phyloP scores from a whole-genome alignment of 176 grass and related monocot species.

The Juncus effusus region DNA sequence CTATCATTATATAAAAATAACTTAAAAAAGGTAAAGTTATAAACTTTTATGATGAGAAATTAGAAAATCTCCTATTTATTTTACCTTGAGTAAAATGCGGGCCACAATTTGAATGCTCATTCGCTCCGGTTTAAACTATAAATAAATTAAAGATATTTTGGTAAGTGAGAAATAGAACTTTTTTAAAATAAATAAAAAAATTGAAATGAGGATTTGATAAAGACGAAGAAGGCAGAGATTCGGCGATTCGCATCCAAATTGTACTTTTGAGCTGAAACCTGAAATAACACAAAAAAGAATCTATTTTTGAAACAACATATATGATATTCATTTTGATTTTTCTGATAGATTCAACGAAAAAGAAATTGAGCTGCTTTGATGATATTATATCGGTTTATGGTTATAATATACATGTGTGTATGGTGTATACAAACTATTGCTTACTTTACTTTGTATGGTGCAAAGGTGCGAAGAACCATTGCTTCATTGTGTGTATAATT shows the following conservation, averaged over 20 bases:
- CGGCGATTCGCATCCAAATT: constrained; percentile 60
- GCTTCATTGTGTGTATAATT: too few relatives aligned
- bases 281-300: not conserved
- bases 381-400: too few relatives aligned
- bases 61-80: not conserved
- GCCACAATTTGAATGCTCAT: constrained; percentile 68
- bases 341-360: too few relatives aligned
- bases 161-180: not conserved
- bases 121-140: constrained; percentile 90
- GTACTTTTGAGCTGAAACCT: constrained; percentile 94
- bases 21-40: constrained; percentile 3
- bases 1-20: constrained; percentile 45
- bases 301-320: too few relatives aligned
- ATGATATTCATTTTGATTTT: too few relatives aligned
- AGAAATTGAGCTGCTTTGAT: too few relatives aligned
- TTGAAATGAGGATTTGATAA: constrained; percentile 40
- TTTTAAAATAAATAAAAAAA: not conserved
- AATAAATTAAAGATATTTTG: constrained; percentile 5
- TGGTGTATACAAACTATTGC: too few relatives aligned
- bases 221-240: constrained; percentile 90
- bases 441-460: too few relatives aligned
- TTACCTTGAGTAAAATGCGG: constrained; percentile 79
- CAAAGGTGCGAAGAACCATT: too few relatives aligned
- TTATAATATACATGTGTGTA: too few relatives aligned
- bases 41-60: not conserved